Conservation (phyloP, 345 rosid genomes). For the Ricinus communis region DNA sequence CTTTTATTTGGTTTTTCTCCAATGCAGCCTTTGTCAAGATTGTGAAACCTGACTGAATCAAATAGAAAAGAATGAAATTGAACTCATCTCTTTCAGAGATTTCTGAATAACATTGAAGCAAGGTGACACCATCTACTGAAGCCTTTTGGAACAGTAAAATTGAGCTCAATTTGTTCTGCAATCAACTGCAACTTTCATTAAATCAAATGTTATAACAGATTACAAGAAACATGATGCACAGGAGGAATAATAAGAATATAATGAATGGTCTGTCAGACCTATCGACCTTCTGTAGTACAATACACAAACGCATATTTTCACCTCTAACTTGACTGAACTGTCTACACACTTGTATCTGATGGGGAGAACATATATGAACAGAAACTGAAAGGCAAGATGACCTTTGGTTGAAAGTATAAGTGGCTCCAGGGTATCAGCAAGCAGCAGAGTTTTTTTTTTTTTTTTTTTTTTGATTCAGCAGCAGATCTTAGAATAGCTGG, state of each 20-base stretch:
- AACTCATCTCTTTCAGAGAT: too few species aligned
- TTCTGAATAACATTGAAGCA: background rate
- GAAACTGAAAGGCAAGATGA: background rate
- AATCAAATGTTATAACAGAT: background rate
- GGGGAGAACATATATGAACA: background rate
- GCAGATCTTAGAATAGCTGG: conserved; percentile 53
- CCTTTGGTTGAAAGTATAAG: background rate
- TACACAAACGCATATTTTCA: background rate
- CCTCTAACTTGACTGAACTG: background rate
- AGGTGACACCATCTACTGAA: background rate
- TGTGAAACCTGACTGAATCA: too few species aligned
- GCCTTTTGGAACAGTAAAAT: background rate
- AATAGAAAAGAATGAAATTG: too few species aligned
- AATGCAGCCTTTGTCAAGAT: too few species aligned
- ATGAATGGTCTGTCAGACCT: background rate
- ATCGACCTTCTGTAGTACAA: background rate
- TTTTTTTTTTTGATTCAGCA: too few species aligned
- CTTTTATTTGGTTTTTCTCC: too few species aligned
- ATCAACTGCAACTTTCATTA: background rate
- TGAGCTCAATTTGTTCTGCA: background rate
- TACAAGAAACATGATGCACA: background rate
- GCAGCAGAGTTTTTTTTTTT: too few species aligned
- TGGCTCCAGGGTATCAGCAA: background rate
- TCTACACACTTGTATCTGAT: background rate
- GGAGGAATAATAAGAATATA: background rate